phyloP scores from a whole-genome alignment of 2,329 filamentous ascomycete species.

The Juglanconis oblonga region DNA sequence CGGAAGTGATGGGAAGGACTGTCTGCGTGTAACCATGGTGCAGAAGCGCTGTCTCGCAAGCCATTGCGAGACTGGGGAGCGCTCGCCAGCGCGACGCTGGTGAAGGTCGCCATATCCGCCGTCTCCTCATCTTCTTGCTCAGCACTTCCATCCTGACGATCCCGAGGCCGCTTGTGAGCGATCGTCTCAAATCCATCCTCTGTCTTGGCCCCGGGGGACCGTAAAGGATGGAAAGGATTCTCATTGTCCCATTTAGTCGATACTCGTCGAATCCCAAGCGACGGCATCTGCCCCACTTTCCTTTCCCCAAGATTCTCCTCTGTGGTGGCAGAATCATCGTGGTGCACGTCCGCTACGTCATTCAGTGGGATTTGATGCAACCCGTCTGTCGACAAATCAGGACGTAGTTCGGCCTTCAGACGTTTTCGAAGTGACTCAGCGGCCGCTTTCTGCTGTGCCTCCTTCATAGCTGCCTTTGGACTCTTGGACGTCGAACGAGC shows the following conservation, averaged over 20 bases:
- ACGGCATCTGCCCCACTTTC: not conserved
- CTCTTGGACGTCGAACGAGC: not conserved
- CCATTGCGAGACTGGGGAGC: not conserved
- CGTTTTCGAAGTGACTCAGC: not conserved
- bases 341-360: not conserved
- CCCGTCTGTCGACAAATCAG: not conserved
- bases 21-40: not conserved
- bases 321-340: too few species aligned
- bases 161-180: not conserved
- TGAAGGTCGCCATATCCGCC: not conserved
- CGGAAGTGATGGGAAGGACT: not conserved
- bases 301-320: not conserved
- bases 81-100: not conserved
- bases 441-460: not conserved
- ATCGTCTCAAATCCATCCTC: not conserved
- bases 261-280: not conserved
- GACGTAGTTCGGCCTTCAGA: constrained; percentile 2
- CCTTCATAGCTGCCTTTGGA: not conserved
- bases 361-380: not conserved
- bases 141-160: not conserved
- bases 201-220: not conserved
- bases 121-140: not conserved
- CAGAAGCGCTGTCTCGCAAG: not conserved
- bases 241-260: constrained; percentile 1
- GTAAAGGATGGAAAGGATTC: constrained; percentile 3